phyloP scores from a whole-genome alignment of 2,329 filamentous ascomycete genomes.

The Venturia pyrina region DNA sequence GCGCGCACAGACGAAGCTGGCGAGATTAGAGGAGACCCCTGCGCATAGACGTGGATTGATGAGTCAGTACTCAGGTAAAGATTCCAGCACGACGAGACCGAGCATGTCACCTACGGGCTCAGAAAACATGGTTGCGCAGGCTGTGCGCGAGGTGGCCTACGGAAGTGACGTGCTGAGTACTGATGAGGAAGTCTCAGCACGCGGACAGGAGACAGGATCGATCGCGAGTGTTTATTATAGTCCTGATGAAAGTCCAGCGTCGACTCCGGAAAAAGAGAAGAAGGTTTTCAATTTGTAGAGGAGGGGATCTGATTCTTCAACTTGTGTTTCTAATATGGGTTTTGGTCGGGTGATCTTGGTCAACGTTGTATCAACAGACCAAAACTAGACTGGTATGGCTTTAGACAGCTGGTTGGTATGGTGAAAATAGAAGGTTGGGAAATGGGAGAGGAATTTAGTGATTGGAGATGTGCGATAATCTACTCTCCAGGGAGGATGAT shows the following conservation, averaged over 20 bases:
- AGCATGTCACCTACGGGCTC: neutral
- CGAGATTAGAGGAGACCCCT: neutral
- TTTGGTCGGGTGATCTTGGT: neutral
- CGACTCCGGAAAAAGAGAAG: conserved; percentile 3
- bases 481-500: neutral
- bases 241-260: neutral
- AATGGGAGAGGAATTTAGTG: neutral
- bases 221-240: neutral
- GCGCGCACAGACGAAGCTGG: conserved; percentile 5
- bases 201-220: neutral
- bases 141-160: neutral
- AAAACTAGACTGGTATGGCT: neutral
- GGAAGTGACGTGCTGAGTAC: neutral
- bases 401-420: neutral
- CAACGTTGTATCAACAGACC: neutral
- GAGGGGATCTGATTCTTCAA: neutral
- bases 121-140: neutral
- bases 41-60: neutral
- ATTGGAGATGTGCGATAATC: neutral
- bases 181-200: neutral
- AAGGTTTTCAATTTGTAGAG: neutral
- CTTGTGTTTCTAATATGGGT: neutral
- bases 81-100: neutral
- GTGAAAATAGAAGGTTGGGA: neutral
- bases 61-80: neutral